Base-by-base conservation (phyloP, 2,329 filamentous ascomycete species). In the Pyricularia grisea region DNA sequence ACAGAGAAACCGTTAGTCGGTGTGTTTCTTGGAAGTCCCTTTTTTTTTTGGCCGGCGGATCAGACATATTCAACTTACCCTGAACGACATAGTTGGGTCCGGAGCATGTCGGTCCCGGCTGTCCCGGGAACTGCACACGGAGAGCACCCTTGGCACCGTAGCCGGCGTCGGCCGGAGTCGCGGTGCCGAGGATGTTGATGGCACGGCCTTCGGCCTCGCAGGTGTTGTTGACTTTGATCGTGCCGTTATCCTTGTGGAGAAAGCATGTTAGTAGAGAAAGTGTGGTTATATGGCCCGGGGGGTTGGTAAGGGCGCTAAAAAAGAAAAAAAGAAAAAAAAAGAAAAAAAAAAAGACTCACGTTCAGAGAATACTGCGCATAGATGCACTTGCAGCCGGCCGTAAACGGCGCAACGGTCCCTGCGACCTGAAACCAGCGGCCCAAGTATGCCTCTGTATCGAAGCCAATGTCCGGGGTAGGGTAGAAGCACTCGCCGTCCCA, bases 41-140 rank as follows among this genome's bases (percentile, higher is more conserved):
- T 28, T 65, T 10, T 17, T 23, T 28, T 65, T 20, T 36, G 20
- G 4, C 17, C 20, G 20, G 28, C 12, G 30, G 20, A 65, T 12
- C n/a, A 9, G 9, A n/a, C 30, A 33, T 33, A 20, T 28, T 12
- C 4, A 27, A 50, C 65, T 69, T 67, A 76, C 75, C 74, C 67
- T 78, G 76, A 3, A 77, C 75, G 36, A 77, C 75, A 71, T 77
- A 78, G 69, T 78, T 77, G n/a, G 76, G 76, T 0, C 76, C 76
- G 17, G 74, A 71, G 70, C 76, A 78, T 11, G 71, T 70, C 6
- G 74, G 74, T 0, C 72, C 71, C 3, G 74, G 74, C 73, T 77
- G 73, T 11, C 72, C 72, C 20, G 75, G 75, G 69, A 78, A 78
- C 68, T 76, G 75, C 4, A 78, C 76, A 14, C 74, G 73, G 60